phyloP scores from a whole-genome alignment of 495 filamentous ascomycete genomes.

The Cercophora samala region DNA sequence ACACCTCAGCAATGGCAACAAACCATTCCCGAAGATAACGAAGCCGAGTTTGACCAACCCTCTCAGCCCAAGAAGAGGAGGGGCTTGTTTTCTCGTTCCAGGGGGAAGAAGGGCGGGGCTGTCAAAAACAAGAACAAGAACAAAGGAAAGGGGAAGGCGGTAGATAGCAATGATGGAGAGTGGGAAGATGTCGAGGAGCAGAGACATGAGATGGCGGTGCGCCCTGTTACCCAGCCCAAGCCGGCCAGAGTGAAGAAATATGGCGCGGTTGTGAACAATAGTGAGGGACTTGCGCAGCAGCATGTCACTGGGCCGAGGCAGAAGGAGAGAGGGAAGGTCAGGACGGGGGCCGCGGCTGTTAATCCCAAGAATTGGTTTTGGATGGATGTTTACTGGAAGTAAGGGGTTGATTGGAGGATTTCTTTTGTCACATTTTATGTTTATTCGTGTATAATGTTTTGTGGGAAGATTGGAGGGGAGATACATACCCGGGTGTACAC shows the following conservation, averaged over 20 bases:
- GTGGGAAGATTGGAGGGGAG: not conserved
- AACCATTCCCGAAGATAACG: not conserved
- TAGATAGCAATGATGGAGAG: not conserved
- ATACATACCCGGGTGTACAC: not conserved
- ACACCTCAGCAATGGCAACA: not conserved
- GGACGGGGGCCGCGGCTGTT: conserved; percentile 10
- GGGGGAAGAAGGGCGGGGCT: not conserved
- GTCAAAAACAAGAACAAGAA: not conserved
- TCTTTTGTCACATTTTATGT: not conserved
- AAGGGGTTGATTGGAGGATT: not conserved
- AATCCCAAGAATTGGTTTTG: conserved; percentile 22
- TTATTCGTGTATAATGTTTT: not conserved
- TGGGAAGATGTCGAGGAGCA: not conserved
- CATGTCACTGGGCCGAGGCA: conserved; percentile 10
- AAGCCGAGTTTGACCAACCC: not conserved
- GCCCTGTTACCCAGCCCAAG: not conserved
- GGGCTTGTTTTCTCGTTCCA: not conserved
- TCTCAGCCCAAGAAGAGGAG: not conserved
- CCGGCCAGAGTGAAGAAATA: not conserved
- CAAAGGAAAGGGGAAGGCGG: not conserved
- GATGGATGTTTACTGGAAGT: conserved; percentile 25
- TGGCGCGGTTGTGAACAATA: conserved; percentile 4
- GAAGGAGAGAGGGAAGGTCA: not conserved
- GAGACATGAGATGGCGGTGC: not conserved
- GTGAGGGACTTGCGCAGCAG: conserved; percentile 10